phyloP scores from a whole-genome alignment of 306 rosid genomes.

The Cucurbita ficifolia region DNA sequence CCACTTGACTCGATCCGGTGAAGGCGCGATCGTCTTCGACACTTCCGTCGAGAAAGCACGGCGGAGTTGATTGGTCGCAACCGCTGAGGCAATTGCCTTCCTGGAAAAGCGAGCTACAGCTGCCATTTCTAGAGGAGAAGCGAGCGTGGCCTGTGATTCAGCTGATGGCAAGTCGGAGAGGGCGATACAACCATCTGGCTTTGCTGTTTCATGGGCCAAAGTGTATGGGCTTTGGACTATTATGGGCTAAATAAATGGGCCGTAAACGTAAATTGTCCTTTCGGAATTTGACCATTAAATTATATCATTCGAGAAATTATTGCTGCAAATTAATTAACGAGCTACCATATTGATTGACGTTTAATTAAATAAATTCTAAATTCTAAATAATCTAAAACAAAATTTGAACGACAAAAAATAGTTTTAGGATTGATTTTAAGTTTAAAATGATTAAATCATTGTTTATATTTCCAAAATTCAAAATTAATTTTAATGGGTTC shows the following conservation, averaged over 20 bases:
- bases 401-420: no score
- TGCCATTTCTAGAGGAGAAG: slow-evolving; percentile 18
- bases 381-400: no score
- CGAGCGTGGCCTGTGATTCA: slow-evolving; percentile 2
- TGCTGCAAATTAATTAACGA: no score
- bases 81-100: slow-evolving; percentile 32
- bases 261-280: neutral
- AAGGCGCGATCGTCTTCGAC: slow-evolving; percentile 30
- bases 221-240: neutral
- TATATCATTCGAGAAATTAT: no score
- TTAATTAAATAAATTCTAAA: no score
- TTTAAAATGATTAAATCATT: no score
- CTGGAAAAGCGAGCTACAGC: slow-evolving; percentile 65
- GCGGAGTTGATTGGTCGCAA: slow-evolving; percentile 12
- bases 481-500: no score
- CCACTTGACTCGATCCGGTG: slow-evolving; percentile 83
- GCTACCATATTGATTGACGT: no score
- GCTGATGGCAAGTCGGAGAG: slow-evolving; percentile 8
- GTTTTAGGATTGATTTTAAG: no score
- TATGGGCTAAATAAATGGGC: neutral
- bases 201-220: neutral
- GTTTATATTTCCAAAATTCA: no score
- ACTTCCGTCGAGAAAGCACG: slow-evolving; percentile 47
- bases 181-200: neutral
- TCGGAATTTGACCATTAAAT: neutral